phyloP scores from a whole-genome alignment of 2,329 filamentous ascomycete species.

The Aspergillus uvarum region DNA sequence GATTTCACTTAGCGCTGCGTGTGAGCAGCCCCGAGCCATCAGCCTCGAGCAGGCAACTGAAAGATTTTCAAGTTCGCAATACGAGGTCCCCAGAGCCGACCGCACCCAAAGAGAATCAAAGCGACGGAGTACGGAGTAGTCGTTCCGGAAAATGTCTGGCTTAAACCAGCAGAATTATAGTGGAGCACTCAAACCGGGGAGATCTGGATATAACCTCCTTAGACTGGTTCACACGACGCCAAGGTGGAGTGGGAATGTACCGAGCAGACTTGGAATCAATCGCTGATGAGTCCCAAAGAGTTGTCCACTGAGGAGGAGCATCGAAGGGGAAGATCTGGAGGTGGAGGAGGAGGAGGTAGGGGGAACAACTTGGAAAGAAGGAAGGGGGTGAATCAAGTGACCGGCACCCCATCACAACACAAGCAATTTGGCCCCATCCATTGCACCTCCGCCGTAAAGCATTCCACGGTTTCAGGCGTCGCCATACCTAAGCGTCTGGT shows the following conservation, averaged over 20 bases:
- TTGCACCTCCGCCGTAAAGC: not conserved
- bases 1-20: conserved; percentile 1
- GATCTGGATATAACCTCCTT: not conserved
- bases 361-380: not conserved
- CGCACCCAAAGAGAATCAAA: not conserved
- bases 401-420: not conserved
- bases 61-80: not conserved
- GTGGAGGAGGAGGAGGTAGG: not conserved
- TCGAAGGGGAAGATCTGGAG: not conserved
- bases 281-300: not conserved
- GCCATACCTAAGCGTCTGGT: too few relatives aligned
- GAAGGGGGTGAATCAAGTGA: conserved; percentile 8
- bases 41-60: conserved; percentile 3
- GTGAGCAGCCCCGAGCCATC: not conserved
- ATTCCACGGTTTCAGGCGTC: not conserved
- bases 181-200: not conserved
- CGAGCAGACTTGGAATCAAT: not conserved
- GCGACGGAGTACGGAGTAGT: not conserved
- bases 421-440: not conserved
- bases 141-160: not conserved
- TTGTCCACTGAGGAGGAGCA: not conserved
- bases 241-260: not conserved
- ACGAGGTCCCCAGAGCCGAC: not conserved
- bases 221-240: not conserved
- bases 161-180: not conserved